Conservation (phyloP, 2,329 filamentous ascomycete genomes). For the Thermomyces lanuginosus region DNA sequence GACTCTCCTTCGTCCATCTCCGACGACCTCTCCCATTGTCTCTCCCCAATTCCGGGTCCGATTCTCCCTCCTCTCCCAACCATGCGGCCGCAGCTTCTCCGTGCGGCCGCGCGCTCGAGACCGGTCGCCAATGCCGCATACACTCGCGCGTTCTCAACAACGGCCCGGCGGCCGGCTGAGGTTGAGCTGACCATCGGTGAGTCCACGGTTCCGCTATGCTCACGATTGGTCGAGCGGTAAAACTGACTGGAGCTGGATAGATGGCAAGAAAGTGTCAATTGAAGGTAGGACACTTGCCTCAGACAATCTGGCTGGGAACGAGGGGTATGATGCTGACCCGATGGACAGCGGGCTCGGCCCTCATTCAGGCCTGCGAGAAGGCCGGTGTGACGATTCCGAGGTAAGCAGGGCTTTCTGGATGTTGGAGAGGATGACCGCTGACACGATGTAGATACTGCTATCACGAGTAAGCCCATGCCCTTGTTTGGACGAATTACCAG, state of each 20-base stretch:
- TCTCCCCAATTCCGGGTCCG: constrained; percentile 3
- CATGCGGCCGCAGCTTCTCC: constrained; percentile 49
- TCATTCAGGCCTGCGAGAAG: constrained; percentile 99
- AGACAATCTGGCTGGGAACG: not conserved
- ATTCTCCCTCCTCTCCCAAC: constrained; percentile 17
- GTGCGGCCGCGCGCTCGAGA: constrained; percentile 43
- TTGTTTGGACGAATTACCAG: constrained; percentile 9
- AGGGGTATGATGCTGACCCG: constrained; percentile 3
- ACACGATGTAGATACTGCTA: constrained; percentile 66
- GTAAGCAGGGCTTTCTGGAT: constrained; percentile 30
- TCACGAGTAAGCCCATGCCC: constrained; percentile 61
- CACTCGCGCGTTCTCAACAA: constrained; percentile 68
- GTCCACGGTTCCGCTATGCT: too few relatives aligned
- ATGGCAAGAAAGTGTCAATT: constrained; percentile 96
- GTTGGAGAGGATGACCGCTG: not conserved
- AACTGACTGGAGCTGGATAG: constrained; percentile 34
- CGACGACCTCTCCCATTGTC: constrained; percentile 10
- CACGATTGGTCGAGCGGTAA: constrained; percentile 43
- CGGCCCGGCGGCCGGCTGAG: constrained; percentile 63
- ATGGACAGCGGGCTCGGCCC: constrained; percentile 67
- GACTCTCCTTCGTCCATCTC: constrained; percentile 14
- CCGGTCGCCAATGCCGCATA: constrained; percentile 38
- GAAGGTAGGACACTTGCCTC: constrained; percentile 50
- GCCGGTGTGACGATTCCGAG: constrained; percentile 78
- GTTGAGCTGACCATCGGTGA: constrained; percentile 92